Percentiles rank a stretch among this genome's conserved stretches.
Conservation (phyloP, 148 eudicot species). For the Amaranthus cruentus region DNA sequence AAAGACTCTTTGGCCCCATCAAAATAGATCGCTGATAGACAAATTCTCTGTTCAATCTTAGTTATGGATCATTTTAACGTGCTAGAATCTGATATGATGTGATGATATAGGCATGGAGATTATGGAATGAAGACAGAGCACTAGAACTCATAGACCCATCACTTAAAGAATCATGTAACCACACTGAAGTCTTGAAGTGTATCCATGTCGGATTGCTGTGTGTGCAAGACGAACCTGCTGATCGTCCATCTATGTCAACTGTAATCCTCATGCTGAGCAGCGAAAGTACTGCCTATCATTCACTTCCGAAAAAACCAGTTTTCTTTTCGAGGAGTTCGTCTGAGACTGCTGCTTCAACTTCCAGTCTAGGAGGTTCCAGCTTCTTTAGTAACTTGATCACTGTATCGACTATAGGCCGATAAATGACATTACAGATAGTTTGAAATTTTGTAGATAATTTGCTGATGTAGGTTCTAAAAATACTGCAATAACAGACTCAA, state of each 20-base stretch:
- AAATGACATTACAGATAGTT: neutral
- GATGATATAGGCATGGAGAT: slow-evolving; percentile 25
- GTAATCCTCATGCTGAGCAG: slow-evolving; percentile 24
- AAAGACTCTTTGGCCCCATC: too few species aligned
- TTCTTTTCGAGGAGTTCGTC: slow-evolving; percentile 12
- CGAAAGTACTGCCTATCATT: slow-evolving; percentile 9
- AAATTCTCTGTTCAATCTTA: too few species aligned
- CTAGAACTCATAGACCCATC: slow-evolving; percentile 20
- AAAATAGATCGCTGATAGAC: too few species aligned
- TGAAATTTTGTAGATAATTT: neutral
- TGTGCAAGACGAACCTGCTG: slow-evolving; percentile 21
- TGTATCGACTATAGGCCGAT: slow-evolving; percentile 19
- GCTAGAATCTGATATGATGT: too few species aligned
- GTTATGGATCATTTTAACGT: too few species aligned
- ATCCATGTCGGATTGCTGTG: slow-evolving; percentile 24
- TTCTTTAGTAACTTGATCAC: slow-evolving; percentile 5
- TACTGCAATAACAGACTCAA: too few species aligned
- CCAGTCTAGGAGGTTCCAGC: slow-evolving; percentile 18
- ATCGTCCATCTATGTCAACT: slow-evolving; percentile 24
- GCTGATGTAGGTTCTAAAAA: neutral
- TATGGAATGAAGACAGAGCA: slow-evolving; percentile 29
- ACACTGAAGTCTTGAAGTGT: slow-evolving; percentile 17
- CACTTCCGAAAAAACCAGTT: slow-evolving; percentile 25
- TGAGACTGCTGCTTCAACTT: slow-evolving; percentile 19
- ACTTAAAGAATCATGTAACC: slow-evolving; percentile 18